Evolutionary conservation across 257 asterid genomes (phyloP), one percentile per base, ranked within the genome.

Genomic region (Solanum chmielewskii): DNA sequence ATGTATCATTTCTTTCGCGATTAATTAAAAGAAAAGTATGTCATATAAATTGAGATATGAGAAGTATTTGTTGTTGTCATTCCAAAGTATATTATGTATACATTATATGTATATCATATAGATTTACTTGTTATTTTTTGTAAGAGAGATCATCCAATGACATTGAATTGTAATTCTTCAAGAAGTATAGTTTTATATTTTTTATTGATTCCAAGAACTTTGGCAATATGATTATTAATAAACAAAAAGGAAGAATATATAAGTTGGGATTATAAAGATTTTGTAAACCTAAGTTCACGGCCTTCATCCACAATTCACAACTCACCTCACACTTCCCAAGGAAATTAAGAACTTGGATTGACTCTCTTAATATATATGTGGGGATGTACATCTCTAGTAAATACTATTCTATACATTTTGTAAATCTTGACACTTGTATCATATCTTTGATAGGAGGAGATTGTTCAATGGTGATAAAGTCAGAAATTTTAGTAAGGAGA

Each of bases 401-500:
- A 3, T 52, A 18, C 39, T 77, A 44, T 77, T 44, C 35, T 77
- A 42, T 77, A 21, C 62, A 77, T 42, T 13, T 77, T 42, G 37
- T 42, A 20, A 77, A 42, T 77, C 83, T 75, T 76, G 60, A 41
- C 59, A 41, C 23, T 76, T 41, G 83, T 76, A 77, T 42, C 39
- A n/a, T 44, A 77, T 44, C 83, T 44, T 33, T n/a, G n/a, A 13
- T 8, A 15, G 4, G 13, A 15, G 8, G 13, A 77, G 35, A 42
- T 14, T 76, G 21, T n/a, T 42, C 0, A 42, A 3, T 0, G 5
- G 3, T 1, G 4, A 52, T 0, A 1, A 0, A 77, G 1, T 44
- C 9, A 44, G 1, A 13, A 44, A 77, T 44, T 77, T 39, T 25
- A 25, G 1, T 44, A 44, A 41, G n/a, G 0, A 14, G 1, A 42